Conservation (phyloP, 805 yeast genomes). For the Zygosaccharomyces kombuchaensis region DNA sequence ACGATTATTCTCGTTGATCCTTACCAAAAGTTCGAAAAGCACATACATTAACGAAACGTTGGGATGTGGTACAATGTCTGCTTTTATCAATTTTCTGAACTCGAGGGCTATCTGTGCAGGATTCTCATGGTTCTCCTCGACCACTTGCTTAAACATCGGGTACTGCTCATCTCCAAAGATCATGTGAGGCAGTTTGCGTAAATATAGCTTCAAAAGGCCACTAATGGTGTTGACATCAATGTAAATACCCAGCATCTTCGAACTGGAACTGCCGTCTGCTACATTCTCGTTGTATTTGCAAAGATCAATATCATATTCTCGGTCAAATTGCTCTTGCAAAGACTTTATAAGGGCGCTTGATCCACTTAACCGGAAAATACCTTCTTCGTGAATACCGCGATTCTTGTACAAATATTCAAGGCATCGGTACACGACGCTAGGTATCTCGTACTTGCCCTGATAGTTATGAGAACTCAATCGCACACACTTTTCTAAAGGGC, state of each 20-base stretch:
- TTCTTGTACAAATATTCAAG: conserved; percentile 58
- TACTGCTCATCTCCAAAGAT: conserved; percentile 56
- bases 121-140: conserved; percentile 32
- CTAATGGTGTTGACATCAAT: conserved; percentile 80
- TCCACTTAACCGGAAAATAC: conserved; percentile 87
- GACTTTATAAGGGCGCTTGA: conserved; percentile 71
- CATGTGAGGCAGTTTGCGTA: conserved; percentile 69
- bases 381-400: conserved; percentile 80
- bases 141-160: conserved; percentile 37
- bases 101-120: conserved; percentile 29
- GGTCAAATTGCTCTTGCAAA: conserved; percentile 66
- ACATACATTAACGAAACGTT: conserved; percentile 58
- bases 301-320: conserved; percentile 63
- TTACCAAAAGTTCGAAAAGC: conserved; percentile 61
- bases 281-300: conserved; percentile 33
- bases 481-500: conserved; percentile 51
- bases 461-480: conserved; percentile 45
- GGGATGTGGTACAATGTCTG: conserved; percentile 43
- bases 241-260: conserved; percentile 33
- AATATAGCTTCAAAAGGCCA: conserved; percentile 75
- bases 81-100: conserved; percentile 34
- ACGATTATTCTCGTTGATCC: conserved; percentile 56
- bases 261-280: conserved; percentile 21
- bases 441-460: conserved; percentile 41
- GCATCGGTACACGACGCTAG: conserved; percentile 75